Evolutionary conservation across 1,284 basidiomycete genomes (phyloP).

Genomic region (Anthracocystis panici-leucophaei): DNA sequence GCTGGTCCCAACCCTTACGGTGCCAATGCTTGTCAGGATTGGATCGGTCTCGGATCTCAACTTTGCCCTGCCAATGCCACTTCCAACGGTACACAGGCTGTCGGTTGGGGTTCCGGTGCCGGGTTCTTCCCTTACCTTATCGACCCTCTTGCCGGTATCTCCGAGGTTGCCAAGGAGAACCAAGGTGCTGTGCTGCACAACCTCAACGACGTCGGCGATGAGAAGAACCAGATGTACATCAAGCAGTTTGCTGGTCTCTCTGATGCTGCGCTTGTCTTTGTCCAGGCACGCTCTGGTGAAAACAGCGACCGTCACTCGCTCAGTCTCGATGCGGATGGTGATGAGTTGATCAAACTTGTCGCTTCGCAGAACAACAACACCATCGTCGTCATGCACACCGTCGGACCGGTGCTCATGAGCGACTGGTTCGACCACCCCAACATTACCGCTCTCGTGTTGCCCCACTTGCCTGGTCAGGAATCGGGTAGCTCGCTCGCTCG

Average conservation of each 20-base stretch:
- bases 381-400: conserved; percentile 81
- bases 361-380: conserved; percentile 75
- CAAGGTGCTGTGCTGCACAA: conserved; percentile 32
- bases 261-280: conserved; percentile 48
- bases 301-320: conserved; percentile 70
- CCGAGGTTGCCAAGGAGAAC: conserved; percentile 25
- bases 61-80: conserved; percentile 39
- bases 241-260: conserved; percentile 28
- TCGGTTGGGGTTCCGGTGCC: conserved; percentile 39
- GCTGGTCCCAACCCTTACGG: conserved; percentile 44
- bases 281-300: conserved; percentile 71
- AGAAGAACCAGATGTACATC: conserved; percentile 27
- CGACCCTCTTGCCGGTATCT: conserved; percentile 50
- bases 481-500: conserved; percentile 38
- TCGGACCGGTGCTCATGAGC: conserved; percentile 47
- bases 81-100: conserved; percentile 40
- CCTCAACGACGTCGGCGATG: conserved; percentile 46
- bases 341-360: conserved; percentile 69
- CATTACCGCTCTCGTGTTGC: conserved; percentile 43
- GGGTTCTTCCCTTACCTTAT: conserved; percentile 59
- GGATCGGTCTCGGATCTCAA: conserved; percentile 55
- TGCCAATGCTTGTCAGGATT: conserved; percentile 35
- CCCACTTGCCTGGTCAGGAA: conserved; percentile 52
- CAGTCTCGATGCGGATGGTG: conserved; percentile 66
- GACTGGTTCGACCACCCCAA: conserved; percentile 51